Evolutionary conservation across 2,329 filamentous ascomycete species (phyloP).

Genomic region (Fusarium pseudocircinatum): DNA sequence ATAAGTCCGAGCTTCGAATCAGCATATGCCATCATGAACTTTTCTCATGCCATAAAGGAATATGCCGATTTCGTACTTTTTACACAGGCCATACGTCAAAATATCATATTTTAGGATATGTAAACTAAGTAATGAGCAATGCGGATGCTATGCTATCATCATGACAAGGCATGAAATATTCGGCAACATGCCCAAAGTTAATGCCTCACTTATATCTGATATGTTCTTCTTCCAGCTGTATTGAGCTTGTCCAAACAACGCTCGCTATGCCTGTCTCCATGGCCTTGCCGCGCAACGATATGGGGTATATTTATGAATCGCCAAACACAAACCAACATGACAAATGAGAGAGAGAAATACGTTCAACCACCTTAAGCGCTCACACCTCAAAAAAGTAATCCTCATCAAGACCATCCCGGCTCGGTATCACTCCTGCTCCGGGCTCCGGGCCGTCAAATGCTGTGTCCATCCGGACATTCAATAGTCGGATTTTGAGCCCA

Average conservation of each 20-base stretch:
- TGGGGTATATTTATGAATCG: conserved; percentile 38
- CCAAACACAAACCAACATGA: conserved; percentile 31
- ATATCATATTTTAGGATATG: conserved; percentile 1
- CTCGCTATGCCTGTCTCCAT: conserved; percentile 30
- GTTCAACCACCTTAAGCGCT: not conserved
- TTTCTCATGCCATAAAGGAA: not conserved
- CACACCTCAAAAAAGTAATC: conserved; percentile 91
- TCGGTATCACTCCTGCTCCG: conserved; percentile 81
- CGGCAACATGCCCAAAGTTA: not conserved
- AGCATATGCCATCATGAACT: not conserved
- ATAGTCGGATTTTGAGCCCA: conserved; percentile 87
- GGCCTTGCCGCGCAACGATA: conserved; percentile 22
- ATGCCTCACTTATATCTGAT: not conserved
- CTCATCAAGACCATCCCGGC: conserved; percentile 85
- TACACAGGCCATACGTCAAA: not conserved
- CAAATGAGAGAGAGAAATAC: conserved; percentile 18
- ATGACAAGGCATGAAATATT: not conserved
- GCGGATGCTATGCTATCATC: not conserved
- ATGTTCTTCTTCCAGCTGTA: not conserved
- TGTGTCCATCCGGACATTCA: conserved; percentile 90
- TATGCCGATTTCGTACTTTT: not conserved
- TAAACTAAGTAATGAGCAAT: conserved; percentile 7
- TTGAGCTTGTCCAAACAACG: conserved; percentile 27
- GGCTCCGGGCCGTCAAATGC: conserved; percentile 72
- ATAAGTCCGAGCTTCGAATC: not conserved